phyloP scores from a whole-genome alignment of 208 protist species.

The Acanthamoeba royreba region DNA sequence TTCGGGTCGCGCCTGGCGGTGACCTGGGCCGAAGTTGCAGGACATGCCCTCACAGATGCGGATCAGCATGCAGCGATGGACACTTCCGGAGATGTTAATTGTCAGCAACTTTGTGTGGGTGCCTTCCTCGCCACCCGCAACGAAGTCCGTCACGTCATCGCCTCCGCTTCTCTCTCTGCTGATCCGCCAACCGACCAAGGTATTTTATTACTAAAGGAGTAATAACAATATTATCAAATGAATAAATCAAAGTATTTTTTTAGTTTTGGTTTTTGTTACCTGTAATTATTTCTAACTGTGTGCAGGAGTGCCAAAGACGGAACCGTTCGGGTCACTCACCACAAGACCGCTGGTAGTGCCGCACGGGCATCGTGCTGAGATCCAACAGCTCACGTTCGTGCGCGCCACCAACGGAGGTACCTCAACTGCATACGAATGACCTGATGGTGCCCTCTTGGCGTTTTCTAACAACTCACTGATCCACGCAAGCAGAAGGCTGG shows the following conservation, averaged over 20 bases:
- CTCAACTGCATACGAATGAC: too few relatives aligned
- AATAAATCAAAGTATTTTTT: not conserved
- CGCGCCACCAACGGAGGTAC: not conserved
- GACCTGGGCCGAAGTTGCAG: not conserved
- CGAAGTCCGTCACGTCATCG: not conserved
- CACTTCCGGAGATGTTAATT: too few relatives aligned
- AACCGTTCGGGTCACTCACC: not conserved
- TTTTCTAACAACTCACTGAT: too few relatives aligned
- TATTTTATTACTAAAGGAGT: not conserved
- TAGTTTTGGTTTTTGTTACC: not conserved
- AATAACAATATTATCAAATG: not conserved
- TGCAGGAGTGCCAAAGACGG: not conserved
- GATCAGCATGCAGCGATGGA: not conserved
- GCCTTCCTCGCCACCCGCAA: not conserved
- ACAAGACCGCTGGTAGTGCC: not conserved
- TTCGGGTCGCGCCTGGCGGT: not conserved
- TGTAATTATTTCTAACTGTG: too few relatives aligned
- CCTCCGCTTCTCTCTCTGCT: not conserved
- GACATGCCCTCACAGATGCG: not conserved
- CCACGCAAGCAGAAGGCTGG: not conserved
- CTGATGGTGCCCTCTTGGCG: too few relatives aligned
- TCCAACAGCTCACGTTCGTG: not conserved
- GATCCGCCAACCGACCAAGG: not conserved
- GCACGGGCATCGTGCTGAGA: not conserved
- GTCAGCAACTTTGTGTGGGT: not conserved